Evolutionary conservation across 2,329 filamentous ascomycete genomes (phyloP).

Genomic region (Aspergillus sp.): DNA sequence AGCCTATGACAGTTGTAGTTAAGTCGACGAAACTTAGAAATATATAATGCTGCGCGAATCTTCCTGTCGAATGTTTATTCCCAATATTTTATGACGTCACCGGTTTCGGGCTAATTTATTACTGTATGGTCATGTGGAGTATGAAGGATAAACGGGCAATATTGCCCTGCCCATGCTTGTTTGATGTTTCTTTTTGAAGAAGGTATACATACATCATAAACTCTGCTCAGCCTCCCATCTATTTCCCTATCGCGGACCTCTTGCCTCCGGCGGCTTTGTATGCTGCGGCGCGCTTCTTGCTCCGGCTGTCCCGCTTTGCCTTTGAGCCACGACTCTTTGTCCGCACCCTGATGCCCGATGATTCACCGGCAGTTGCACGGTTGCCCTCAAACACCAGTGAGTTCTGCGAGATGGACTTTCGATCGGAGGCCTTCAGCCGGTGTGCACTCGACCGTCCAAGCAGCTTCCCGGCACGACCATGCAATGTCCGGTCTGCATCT

Average conservation of each 20-base stretch:
- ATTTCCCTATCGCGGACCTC: slow-evolving; percentile 24
- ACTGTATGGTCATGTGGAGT: background rate
- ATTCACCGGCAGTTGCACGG: slow-evolving; percentile 43
- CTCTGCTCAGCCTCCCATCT: background rate
- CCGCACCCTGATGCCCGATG: slow-evolving; percentile 39
- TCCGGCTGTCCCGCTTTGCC: slow-evolving; percentile 47
- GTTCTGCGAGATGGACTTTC: slow-evolving; percentile 35
- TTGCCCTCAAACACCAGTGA: slow-evolving; percentile 52
- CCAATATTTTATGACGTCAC: background rate
- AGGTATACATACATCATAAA: background rate
- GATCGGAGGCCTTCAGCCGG: slow-evolving; percentile 37
- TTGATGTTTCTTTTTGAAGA: background rate
- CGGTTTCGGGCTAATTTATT: background rate
- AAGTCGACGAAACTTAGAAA: background rate
- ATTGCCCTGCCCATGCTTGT: background rate
- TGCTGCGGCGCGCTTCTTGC: slow-evolving; percentile 48
- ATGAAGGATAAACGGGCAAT: background rate
- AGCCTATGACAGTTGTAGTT: background rate
- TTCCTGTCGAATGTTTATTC: background rate
- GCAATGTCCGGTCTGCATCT: slow-evolving; percentile 39
- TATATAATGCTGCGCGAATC: background rate
- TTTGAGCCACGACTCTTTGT: slow-evolving; percentile 46
- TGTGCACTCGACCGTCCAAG: slow-evolving; percentile 45
- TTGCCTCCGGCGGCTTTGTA: slow-evolving; percentile 46
- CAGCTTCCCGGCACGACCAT: slow-evolving; percentile 44